Base-by-base conservation (phyloP, 2,329 filamentous ascomycete species). In the Coniochaeta ligniaria region DNA sequence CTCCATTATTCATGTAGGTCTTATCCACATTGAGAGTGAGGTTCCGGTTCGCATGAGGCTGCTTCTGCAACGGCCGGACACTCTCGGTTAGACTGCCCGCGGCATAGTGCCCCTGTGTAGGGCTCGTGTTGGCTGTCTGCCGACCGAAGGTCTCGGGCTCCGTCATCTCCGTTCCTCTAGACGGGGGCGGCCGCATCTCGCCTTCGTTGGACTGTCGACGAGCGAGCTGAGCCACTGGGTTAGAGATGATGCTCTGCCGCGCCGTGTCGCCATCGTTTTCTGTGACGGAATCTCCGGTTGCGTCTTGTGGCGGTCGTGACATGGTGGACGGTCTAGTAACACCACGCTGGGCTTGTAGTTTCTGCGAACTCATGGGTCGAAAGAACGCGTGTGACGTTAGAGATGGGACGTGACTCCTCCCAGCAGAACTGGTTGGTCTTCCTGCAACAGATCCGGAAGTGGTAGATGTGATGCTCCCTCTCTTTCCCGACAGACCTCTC, bases 311-410 rank as follows among this genome's bases (percentile, higher is more conserved):
- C 24, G 72, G 72, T 26, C 79, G 76, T 60, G 70, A 72, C 66
- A 75, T 72, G 24, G 75, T 78, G 16, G 73, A 66, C 6, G 80
- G 77, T 24, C 81, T 76, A 41, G 77, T 70, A 9, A 74, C 84
- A 64, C 88, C 87, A 72, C 94, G 83, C 75, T 98, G 95, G 60
- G 92, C 92, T 75, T 98, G 94, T 58, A 98, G 80, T 72, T 92
- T 89, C 73, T 96, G 92, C 26, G 94, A 96, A 76, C 93, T 98
- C 92, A 99, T 96, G 43, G 95, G 95, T 24, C 89, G 89, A 71
- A 96, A 96, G 77, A 99, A 98, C 59, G 91, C 94, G 70, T 94
- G 90, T 17, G 92, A 92, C 2, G 92, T 89, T 59, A 99, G 78
- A 1, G 90, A 92, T 1, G 95, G 93, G 22, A 96, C 92, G 79